These are phyloP conservation scores for Neotropicomus parvogracilis DNA, from an alignment of 1,284 basidiomycete species.

Conservation along the genomic window DNA sequence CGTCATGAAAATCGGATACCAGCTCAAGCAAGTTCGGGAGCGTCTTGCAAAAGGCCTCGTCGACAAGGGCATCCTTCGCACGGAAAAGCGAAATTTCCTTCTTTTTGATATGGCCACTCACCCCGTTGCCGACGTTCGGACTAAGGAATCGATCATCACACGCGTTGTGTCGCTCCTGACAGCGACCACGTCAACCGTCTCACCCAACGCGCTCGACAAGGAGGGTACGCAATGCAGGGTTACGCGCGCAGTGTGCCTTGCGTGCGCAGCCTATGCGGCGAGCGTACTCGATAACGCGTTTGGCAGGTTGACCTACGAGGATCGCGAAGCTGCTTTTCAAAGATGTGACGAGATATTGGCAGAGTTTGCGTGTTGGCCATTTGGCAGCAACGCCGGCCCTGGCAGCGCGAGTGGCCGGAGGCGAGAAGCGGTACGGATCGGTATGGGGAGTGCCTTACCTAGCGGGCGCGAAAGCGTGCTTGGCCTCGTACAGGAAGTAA, in stretches of 20 bases:
- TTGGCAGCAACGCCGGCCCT: conserved; percentile 50
- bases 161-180: conserved; percentile 79
- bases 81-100: conserved; percentile 94
- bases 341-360: conserved; percentile 88
- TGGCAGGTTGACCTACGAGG: conserved; percentile 82
- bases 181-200: conserved; percentile 78
- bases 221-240: conserved; percentile 78
- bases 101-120: conserved; percentile 99
- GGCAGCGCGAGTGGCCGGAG: conserved; percentile 34
- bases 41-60: conserved; percentile 95
- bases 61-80: conserved; percentile 95
- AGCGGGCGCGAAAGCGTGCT: conserved; percentile 68
- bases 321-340: conserved; percentile 85
- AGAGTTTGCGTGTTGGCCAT: conserved; percentile 89
- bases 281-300: conserved; percentile 95
- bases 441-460: conserved; percentile 49
- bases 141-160: conserved; percentile 79
- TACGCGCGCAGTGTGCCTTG: conserved; percentile 78
- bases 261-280: conserved; percentile 86
- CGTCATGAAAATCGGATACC: conserved; percentile 97
- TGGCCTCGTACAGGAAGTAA: conserved; percentile 77
- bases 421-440: conserved; percentile 48
- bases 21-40: conserved; percentile 95
- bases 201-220: conserved; percentile 67
- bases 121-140: conserved; percentile 86